Base-by-base conservation (phyloP, 2,329 filamentous ascomycete species). In the Botrytis deweyae region DNA sequence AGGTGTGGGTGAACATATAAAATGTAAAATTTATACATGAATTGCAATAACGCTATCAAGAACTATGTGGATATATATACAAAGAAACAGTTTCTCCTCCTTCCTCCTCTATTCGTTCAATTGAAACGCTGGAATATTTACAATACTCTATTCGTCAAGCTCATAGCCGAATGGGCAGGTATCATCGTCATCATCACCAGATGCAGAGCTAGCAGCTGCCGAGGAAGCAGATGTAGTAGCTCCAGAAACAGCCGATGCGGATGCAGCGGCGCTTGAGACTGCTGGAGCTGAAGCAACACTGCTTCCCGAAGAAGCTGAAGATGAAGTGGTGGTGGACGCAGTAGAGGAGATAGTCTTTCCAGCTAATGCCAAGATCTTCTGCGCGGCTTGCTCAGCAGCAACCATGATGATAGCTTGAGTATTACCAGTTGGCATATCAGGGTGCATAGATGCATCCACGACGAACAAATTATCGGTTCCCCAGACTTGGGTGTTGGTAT, bases 401-500 rank as follows among this genome's bases (percentile, higher is more conserved):
- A 90, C 85, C 81, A 92, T 89, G 77, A 92, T 87, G 68, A 88
- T 87, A 1, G 89, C 87, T 64, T 89, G 88, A 2, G 91, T 91
- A 82, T 93, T 93, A 36, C 89, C 88, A 0, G 90, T 90, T 2
- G 89, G 86, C 76, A 92, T 87, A 78, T 91, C 90, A 0, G 91
- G 90, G 83, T 92, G 90, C 78, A 92, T 89, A 74, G 87, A 88
- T 0, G 87, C 90, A 78, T 92, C 90, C 14, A 92, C 88, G 25
- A 92, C 87, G 78, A 89, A 91, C 68, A 91, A 82, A 81, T 92
- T 91, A 77, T 91, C 88, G 0, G 88, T 91, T 49, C 89, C 90
- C 78, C 88, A 91, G 8, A 92, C 89, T 82, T 87, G 88, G 68
- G 88, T 87, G 81, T 91, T 83, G 22, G 85, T 80, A 77, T 91